phyloP scores from a whole-genome alignment of 2,329 filamentous ascomycete genomes.

The Colletotrichum higginsianum region DNA sequence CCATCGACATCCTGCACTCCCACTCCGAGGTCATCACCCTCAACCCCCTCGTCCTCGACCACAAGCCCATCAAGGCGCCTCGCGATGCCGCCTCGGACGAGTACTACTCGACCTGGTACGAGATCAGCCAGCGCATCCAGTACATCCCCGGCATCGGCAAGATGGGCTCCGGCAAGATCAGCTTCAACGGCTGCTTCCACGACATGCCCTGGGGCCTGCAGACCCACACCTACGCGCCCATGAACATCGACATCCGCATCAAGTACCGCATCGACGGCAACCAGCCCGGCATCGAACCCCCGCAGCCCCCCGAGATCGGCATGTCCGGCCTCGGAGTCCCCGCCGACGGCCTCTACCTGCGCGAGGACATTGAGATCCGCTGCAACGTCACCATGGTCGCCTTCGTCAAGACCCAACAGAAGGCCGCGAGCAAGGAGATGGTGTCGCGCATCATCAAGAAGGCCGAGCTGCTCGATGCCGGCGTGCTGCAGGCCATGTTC shows the following conservation, averaged over 20 bases:
- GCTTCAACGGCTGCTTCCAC: conserved; percentile 80
- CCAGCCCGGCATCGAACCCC: conserved; percentile 75
- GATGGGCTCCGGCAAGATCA: conserved; percentile 75
- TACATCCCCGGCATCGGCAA: conserved; percentile 77
- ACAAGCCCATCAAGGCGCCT: conserved; percentile 76
- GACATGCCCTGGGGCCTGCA: conserved; percentile 81
- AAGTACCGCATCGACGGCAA: conserved; percentile 79
- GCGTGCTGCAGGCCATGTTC: conserved; percentile 77
- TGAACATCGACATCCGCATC: conserved; percentile 77
- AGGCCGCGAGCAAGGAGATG: conserved; percentile 77
- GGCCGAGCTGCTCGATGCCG: conserved; percentile 77
- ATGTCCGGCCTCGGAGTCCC: conserved; percentile 71
- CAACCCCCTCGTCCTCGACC: conserved; percentile 76
- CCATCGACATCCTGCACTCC: conserved; percentile 80
- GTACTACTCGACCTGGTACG: conserved; percentile 82
- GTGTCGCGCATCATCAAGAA: conserved; percentile 79
- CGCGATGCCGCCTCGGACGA: conserved; percentile 78
- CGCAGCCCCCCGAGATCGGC: conserved; percentile 74
- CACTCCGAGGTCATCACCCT: conserved; percentile 80
- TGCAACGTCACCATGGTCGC: conserved; percentile 76
- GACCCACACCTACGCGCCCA: conserved; percentile 79
- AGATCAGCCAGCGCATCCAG: conserved; percentile 79
- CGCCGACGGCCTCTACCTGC: conserved; percentile 75
- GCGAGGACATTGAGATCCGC: conserved; percentile 79
- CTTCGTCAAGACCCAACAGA: conserved; percentile 78